Base-by-base conservation (phyloP, 352 stramenopile genomes). In the Pythium coloratum region DNA sequence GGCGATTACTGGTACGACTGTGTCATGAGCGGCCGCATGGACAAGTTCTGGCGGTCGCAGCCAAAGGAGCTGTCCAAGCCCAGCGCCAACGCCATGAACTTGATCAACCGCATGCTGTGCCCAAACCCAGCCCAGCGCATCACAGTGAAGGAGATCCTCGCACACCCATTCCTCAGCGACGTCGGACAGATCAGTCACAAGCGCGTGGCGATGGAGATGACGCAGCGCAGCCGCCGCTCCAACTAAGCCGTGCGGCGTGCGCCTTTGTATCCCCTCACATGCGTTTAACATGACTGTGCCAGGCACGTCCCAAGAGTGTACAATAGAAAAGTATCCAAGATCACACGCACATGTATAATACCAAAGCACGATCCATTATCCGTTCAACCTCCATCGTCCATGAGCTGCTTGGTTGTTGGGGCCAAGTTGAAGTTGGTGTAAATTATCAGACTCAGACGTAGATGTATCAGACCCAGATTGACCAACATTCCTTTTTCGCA, bases 1-100 rank as follows among this genome's bases (percentile, higher is more conserved):
- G 88, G 78, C 46, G 89, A 97, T 59, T 90, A 72, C 67, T 94
- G 83, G 86, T 96, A 88, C 73, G 76, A 88, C 66, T 79, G 71
- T 58, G 69, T 92, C 30, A 57, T 88, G 51, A 60, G 62, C 30
- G 71, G 75, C 13, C 77, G 83, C 61, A 75, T 90, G 66, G 57
- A 80, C 33, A 62, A 73, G 26, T 92, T 92, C 55, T 92, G 82
- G 84, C 55, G 59, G 3, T 76, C 75, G 20, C 82, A 92, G 59
- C 72, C 76, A 1, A 62, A 80, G 18, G 63, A 75, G 63, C 71
- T 83, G 26, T 51, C 44, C 36, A 38, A 55, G n/a, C 80, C 92
- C 36, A 79, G 64, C 65, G 32, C 71, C 10, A 71, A 88, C 10
- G 89, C 84, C 0, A 86, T 82, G 14, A 81, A 96, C 46, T 76